Percentiles rank a stretch among this genome's conserved stretches.
phyloP scores from a whole-genome alignment of 2,329 filamentous ascomycete species.

The Ophiocordyceps camponoti-leonardi region DNA sequence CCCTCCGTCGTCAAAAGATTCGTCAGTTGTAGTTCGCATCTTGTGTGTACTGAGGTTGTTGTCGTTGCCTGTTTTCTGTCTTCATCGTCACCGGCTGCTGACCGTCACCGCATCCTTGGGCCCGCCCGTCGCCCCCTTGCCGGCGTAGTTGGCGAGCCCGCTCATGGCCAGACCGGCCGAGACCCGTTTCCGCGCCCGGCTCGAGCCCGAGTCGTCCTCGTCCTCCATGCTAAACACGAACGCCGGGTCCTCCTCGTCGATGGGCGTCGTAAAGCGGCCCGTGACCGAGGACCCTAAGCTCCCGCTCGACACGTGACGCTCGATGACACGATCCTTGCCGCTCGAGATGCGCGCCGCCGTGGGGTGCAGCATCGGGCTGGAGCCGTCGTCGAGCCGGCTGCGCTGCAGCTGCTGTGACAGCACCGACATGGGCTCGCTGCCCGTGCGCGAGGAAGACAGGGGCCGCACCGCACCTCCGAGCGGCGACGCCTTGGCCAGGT shows the following conservation, averaged over 20 bases:
- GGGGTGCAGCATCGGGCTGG: conserved; percentile 34
- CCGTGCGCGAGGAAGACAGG: conserved; percentile 20
- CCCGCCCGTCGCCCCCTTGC: conserved; percentile 10
- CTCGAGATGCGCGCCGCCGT: conserved; percentile 24
- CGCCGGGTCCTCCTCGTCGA: conserved; percentile 46
- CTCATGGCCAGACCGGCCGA: conserved; percentile 25
- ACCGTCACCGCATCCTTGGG: conserved; percentile 14
- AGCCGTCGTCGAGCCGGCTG: conserved; percentile 33
- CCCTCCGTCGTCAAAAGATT: no score
- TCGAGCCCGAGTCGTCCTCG: conserved; percentile 32
- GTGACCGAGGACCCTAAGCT: conserved; percentile 37
- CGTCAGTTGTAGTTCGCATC: not conserved
- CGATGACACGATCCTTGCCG: conserved; percentile 24
- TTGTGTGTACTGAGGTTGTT: no score
- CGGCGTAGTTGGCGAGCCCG: conserved; percentile 24
- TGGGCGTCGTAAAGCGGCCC: conserved; percentile 44
- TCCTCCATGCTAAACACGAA: conserved; percentile 53
- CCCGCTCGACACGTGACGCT: conserved; percentile 42
- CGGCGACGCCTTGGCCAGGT: conserved; percentile 8
- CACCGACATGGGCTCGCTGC: conserved; percentile 36
- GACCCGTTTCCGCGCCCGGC: conserved; percentile 28
- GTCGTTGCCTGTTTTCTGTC: no score
- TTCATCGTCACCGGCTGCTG: conserved; percentile 12
- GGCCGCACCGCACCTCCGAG: conserved; percentile 5
- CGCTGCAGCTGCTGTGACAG: conserved; percentile 46